Evolutionary conservation across 805 yeast genomes (phyloP), one percentile per base, ranked within the genome.

Genomic region (Cyberlindnera japonica): DNA sequence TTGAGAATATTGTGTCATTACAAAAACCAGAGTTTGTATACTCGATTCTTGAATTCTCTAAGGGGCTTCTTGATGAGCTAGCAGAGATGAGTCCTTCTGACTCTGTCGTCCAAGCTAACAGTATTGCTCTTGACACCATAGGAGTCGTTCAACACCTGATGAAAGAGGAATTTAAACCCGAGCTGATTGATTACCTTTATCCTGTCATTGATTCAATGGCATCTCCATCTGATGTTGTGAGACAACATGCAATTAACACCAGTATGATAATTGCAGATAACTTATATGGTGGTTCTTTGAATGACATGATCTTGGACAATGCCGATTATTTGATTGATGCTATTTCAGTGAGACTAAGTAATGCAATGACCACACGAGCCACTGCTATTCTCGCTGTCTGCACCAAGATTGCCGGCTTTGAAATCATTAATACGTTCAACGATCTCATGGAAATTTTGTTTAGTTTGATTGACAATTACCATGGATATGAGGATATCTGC

Each of bases 241-340:
- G 82, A 47, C 45, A 68, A 42, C 72, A 67, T 53, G 76, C 95
- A 26, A 74, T 75, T 47, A 46, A 55, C 2, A 76, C 87, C 1
- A 63, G 78, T 4, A 43, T 64, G 15, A 64, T 75, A 3, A 63
- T 90, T 5, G 74, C 86, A 0, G 48, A 60, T 9, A 57, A 66
- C 5, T 63, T 79, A 11, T 83, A 81, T 44, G 52, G 65, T 24
- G 82, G 82, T 0, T 77, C 87, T 0, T 60, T 90, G 3, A 65
- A 65, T 24, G 59, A 61, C 3, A 55, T 91, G 43, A 68, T 93
- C 2, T 53, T 71, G 26, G 78, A 77, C 19, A 91, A 89, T 57
- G 71, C 79, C 41, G 96, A 91, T 52, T 90, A 90, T 55, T 61
- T 91, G 15, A 65, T 89, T 13, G 97, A 93, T 56, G 65, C 88